Evolutionary conservation across 2,329 filamentous ascomycete genomes (phyloP).

Genomic region (Fusarium burgessii): DNA sequence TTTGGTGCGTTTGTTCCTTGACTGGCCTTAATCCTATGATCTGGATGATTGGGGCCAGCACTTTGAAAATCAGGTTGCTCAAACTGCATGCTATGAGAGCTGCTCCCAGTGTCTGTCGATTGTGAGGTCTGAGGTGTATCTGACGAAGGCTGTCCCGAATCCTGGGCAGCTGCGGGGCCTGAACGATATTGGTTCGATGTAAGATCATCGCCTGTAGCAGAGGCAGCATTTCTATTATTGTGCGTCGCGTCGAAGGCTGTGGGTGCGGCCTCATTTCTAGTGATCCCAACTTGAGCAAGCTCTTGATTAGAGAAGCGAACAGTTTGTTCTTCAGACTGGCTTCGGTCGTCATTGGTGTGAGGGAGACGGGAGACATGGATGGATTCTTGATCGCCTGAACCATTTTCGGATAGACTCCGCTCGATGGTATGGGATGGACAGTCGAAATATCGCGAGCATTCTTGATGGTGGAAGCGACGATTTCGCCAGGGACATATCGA

Average conservation of each 20-base stretch:
- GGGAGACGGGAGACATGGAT: slow-evolving; percentile 18
- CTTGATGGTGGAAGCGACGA: slow-evolving; percentile 54
- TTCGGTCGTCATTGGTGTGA: slow-evolving; percentile 13
- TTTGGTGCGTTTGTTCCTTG: slow-evolving; percentile 4
- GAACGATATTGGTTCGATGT: not conserved
- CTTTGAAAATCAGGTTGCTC: not conserved
- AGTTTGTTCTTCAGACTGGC: slow-evolving; percentile 10
- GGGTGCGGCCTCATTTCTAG: not conserved
- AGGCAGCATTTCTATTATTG: slow-evolving; percentile 8
- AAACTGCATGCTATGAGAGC: slow-evolving; percentile 5
- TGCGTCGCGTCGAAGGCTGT: not conserved
- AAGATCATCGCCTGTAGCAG: slow-evolving; percentile 7
- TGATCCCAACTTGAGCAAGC: slow-evolving; percentile 23
- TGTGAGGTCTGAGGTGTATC: not conserved
- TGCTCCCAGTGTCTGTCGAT: not conserved
- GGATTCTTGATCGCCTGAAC: slow-evolving; percentile 43
- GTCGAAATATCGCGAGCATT: slow-evolving; percentile 62
- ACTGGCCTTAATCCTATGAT: not conserved
- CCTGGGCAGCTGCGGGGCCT: slow-evolving; percentile 2
- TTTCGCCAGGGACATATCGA: slow-evolving; percentile 55
- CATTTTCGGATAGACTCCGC: slow-evolving; percentile 49
- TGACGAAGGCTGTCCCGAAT: slow-evolving; percentile 7
- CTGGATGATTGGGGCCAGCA: not conserved
- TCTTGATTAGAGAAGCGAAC: slow-evolving; percentile 32
- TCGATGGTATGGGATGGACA: slow-evolving; percentile 61